A percentile compares a stretch with the other conserved stretches of the same genome.
These are phyloP conservation scores for Periconia macrospinosa DNA, from an alignment of 2,329 filamentous ascomycete genomes.

Conservation along the genomic window DNA sequence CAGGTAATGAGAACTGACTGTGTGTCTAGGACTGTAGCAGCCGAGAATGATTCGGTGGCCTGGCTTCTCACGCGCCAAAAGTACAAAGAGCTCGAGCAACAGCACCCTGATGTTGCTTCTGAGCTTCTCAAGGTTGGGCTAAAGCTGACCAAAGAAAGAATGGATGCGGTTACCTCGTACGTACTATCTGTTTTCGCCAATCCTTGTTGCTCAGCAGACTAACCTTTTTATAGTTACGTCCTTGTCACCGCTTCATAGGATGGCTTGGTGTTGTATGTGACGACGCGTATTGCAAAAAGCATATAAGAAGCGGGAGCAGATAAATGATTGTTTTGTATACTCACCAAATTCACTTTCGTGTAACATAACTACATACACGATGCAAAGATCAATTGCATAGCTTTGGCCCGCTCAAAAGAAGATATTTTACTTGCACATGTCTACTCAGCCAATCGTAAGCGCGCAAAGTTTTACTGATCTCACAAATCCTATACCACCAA, in stretches of 20 bases:
- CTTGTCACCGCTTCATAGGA: conserved; percentile 36
- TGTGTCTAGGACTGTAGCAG: conserved; percentile 65
- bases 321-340: not conserved
- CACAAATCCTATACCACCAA: too few species aligned
- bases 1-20: not conserved
- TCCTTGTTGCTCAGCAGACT: not conserved
- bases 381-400: too few species aligned
- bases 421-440: too few species aligned
- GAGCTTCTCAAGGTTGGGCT: conserved; percentile 86
- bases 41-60: conserved; percentile 77
- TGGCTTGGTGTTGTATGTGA: not conserved
- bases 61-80: conserved; percentile 76
- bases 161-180: conserved; percentile 69
- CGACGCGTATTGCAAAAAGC: not conserved
- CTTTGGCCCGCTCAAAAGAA: too few species aligned
- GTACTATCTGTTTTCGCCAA: conserved; percentile 26
- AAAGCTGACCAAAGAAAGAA: conserved; percentile 91
- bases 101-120: conserved; percentile 75
- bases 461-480: too few species aligned
- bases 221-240: conserved; percentile 29
- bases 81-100: conserved; percentile 73
- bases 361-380: too few species aligned
- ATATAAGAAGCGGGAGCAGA: not conserved
- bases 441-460: too few species aligned
- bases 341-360: not conserved